A percentile compares a stretch with the other conserved stretches of the same genome.
phyloP scores from a whole-genome alignment of 1,284 basidiomycete species.

The Papiliotrema terrestris region DNA sequence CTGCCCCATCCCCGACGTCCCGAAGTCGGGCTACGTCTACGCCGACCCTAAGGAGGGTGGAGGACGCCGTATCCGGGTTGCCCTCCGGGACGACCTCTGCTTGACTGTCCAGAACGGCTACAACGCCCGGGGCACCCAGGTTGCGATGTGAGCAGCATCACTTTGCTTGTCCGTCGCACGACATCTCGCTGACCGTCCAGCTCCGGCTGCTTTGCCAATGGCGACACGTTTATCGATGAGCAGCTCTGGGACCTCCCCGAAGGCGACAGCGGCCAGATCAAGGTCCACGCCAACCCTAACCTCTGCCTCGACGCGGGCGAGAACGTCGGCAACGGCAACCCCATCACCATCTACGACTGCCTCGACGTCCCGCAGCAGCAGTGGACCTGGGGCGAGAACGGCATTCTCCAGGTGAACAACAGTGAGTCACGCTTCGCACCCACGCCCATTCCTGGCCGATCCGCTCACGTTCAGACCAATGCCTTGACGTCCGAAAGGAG shows the following conservation, averaged over 20 bases:
- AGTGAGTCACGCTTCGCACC: slow-evolving; percentile 2
- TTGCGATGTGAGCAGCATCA: too few species aligned
- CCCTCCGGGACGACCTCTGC: neutral
- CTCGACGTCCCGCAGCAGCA: slow-evolving; percentile 14
- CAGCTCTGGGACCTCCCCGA: slow-evolving; percentile 3
- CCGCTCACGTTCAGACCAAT: slow-evolving; percentile 3
- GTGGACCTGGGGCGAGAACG: slow-evolving; percentile 7
- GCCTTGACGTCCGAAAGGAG: slow-evolving; percentile 5
- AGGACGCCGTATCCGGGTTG: too few species aligned
- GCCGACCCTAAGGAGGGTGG: neutral
- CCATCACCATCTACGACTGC: slow-evolving; percentile 25
- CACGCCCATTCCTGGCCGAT: neutral
- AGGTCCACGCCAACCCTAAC: neutral
- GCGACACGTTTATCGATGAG: neutral
- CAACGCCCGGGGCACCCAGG: neutral
- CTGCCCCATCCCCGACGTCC: neutral
- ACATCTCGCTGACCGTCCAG: neutral
- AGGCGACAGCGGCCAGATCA: neutral
- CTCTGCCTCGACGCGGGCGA: slow-evolving; percentile 5
- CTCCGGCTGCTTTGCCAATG: neutral
- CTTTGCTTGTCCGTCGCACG: too few species aligned
- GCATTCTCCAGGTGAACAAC: slow-evolving; percentile 4
- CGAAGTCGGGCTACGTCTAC: neutral
- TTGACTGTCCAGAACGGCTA: neutral
- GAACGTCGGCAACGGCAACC: slow-evolving; percentile 5